Conservation (phyloP, 495 filamentous ascomycete species). For the Tuber magnatum region DNA sequence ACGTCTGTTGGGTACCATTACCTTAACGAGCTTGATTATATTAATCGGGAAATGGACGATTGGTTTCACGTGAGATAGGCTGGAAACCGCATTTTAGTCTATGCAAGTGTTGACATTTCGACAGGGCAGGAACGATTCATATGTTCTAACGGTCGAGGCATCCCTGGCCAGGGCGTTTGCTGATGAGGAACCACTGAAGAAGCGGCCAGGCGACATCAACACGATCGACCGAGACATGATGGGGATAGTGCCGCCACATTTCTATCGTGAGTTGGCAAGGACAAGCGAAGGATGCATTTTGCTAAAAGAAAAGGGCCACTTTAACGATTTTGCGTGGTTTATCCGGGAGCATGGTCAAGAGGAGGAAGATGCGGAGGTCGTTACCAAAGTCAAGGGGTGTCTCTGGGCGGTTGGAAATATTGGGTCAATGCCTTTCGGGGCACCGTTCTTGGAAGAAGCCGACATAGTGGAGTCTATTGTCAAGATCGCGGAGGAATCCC, state of each 20-base stretch:
- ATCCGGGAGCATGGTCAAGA: conserved; percentile 78
- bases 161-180: conserved; percentile 83
- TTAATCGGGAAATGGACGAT: conserved; percentile 98
- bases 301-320: conserved; percentile 86
- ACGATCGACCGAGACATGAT: conserved; percentile 54
- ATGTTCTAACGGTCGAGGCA: conserved; percentile 90
- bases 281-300: conserved; percentile 88
- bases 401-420: conserved; percentile 98
- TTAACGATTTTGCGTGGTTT: conserved; percentile 80
- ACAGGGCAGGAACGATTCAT: conserved; percentile 81
- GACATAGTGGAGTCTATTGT: conserved; percentile 81
- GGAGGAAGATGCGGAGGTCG: conserved; percentile 74
- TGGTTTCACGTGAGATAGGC: conserved; percentile 63
- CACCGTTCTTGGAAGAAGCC: conserved; percentile 78
- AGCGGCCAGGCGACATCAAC: conserved; percentile 33
- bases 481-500: conserved; percentile 73
- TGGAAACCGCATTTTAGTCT: neutral
- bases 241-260: conserved; percentile 80
- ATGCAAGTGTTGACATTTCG: conserved; percentile 15
- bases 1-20: conserved; percentile 97
- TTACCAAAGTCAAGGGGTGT: conserved; percentile 92
- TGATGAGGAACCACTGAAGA: conserved; percentile 51
- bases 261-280: conserved; percentile 89
- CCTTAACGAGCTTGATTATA: conserved; percentile 92
- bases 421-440: conserved; percentile 94